Percentiles rank a stretch among this genome's conserved stretches.
Evolutionary conservation across 345 rosid genomes (phyloP).

Genomic region (Eucalyptus sp.): DNA sequence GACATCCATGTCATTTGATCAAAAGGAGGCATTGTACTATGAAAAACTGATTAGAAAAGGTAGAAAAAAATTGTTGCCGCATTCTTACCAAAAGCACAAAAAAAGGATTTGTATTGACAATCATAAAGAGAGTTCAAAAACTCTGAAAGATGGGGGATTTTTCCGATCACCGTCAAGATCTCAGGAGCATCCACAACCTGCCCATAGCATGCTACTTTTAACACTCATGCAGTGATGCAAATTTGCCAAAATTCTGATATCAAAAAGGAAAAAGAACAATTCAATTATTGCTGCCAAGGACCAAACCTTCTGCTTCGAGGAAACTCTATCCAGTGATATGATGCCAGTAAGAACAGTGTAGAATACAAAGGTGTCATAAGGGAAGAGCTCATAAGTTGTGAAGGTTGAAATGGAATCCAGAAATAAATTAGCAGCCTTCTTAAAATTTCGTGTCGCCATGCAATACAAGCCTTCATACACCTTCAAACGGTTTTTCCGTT

Average conservation of each 20-base stretch:
- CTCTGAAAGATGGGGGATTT: conserved; percentile 78
- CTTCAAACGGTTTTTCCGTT: conserved; percentile 93
- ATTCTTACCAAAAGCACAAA: conserved; percentile 83
- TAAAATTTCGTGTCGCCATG: conserved; percentile 87
- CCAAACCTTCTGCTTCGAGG: conserved; percentile 87
- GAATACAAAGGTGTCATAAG: conserved; percentile 90
- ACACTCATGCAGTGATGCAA: not conserved
- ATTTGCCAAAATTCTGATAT: not conserved
- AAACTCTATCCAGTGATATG: conserved; percentile 91
- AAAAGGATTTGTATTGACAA: conserved; percentile 87
- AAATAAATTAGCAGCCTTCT: conserved; percentile 83
- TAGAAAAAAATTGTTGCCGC: not conserved
- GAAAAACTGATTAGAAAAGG: not conserved
- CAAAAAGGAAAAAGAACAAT: not conserved
- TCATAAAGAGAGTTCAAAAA: conserved; percentile 89
- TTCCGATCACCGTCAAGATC: conserved; percentile 94
- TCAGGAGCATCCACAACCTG: conserved; percentile 99
- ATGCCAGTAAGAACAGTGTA: conserved; percentile 95
- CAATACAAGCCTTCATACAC: conserved; percentile 93
- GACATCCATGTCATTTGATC: not conserved
- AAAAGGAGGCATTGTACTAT: not conserved
- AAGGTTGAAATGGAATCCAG: conserved; percentile 97
- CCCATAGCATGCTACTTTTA: not conserved
- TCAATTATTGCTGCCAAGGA: not conserved
- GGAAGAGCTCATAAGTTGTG: conserved; percentile 93